Conservation (phyloP, 2,329 filamentous ascomycete species). For the Aspergillus quadrilineatus region DNA sequence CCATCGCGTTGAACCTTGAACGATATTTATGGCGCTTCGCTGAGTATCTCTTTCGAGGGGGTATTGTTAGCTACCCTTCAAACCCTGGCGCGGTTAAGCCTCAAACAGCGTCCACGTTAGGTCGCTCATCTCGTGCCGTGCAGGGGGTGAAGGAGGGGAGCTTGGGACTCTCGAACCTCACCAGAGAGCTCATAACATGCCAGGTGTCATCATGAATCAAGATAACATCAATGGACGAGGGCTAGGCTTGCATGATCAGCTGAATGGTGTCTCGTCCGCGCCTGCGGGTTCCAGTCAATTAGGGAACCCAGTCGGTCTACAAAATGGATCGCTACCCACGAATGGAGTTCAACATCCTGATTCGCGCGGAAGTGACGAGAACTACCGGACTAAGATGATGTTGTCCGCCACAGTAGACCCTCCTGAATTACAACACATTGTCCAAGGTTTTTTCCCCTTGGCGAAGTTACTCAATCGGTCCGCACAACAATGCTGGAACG, state of each 20-base stretch:
- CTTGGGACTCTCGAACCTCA: slow-evolving; percentile 15
- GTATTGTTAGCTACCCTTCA: slow-evolving; percentile 28
- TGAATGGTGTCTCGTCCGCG: slow-evolving; percentile 23
- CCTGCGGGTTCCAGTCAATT: slow-evolving; percentile 13
- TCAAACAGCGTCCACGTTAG: slow-evolving; percentile 16
- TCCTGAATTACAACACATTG: slow-evolving; percentile 66
- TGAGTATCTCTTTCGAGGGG: slow-evolving; percentile 20
- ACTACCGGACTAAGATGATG: background rate
- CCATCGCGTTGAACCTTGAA: background rate
- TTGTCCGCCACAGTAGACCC: slow-evolving; percentile 28
- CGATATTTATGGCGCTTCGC: slow-evolving; percentile 28
- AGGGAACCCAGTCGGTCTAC: slow-evolving; percentile 15
- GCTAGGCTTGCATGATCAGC: slow-evolving; percentile 23
- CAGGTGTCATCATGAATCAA: slow-evolving; percentile 45
- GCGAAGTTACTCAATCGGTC: slow-evolving; percentile 73
- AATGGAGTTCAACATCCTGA: slow-evolving; percentile 27
- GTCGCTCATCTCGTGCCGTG: slow-evolving; percentile 28
- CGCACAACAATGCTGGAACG: slow-evolving; percentile 79
- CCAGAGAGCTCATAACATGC: slow-evolving; percentile 35
- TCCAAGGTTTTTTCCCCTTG: slow-evolving; percentile 72
- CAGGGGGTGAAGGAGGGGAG: slow-evolving; percentile 32
- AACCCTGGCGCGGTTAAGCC: slow-evolving; percentile 21
- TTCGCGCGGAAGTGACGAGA: slow-evolving; percentile 14
- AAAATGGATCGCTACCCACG: slow-evolving; percentile 26
- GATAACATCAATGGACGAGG: slow-evolving; percentile 30